Evolutionary conservation across 768 basidiomycete genomes (phyloP).

Genomic region (Megacollybia marginata): DNA sequence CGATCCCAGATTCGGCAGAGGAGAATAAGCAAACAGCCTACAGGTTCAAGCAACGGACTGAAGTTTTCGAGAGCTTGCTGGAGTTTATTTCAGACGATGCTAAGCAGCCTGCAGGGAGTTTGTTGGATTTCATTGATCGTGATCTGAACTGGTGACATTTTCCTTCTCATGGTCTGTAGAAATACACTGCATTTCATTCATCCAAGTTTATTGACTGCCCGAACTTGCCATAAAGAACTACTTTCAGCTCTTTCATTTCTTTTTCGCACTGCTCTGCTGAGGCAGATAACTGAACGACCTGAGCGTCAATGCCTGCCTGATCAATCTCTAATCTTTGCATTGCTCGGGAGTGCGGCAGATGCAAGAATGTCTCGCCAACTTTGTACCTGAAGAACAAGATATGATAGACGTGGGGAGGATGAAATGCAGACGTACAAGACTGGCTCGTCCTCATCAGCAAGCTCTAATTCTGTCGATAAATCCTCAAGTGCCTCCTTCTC

Average conservation of each 20-base stretch:
- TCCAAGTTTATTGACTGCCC: conserved; percentile 91
- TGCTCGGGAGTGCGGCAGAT: conserved; percentile 64
- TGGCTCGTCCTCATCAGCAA: conserved; percentile 77
- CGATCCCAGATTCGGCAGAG: conserved; percentile 20
- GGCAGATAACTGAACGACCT: conserved; percentile 41
- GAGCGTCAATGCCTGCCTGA: conserved; percentile 47
- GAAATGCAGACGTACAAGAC: conserved; percentile 50
- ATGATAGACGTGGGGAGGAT: not conserved
- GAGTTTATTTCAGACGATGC: conserved; percentile 52
- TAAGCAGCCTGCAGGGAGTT: conserved; percentile 59
- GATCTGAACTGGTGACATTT: not conserved
- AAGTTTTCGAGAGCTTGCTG: conserved; percentile 63
- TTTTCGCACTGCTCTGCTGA: conserved; percentile 60
- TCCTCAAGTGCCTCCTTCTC: conserved; percentile 95
- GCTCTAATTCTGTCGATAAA: conserved; percentile 78
- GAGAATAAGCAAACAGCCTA: conserved; percentile 16
- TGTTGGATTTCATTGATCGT: conserved; percentile 56
- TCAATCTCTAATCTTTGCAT: conserved; percentile 66
- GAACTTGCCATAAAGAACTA: conserved; percentile 82
- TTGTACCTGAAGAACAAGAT: conserved; percentile 58
- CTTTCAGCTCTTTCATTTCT: conserved; percentile 77
- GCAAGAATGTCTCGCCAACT: conserved; percentile 84
- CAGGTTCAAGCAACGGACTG: conserved; percentile 56
- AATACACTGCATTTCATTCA: conserved; percentile 31
- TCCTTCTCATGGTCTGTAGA: too few species aligned